phyloP scores from a whole-genome alignment of 2,329 filamentous ascomycete species.

The Albifimbria verrucaria region DNA sequence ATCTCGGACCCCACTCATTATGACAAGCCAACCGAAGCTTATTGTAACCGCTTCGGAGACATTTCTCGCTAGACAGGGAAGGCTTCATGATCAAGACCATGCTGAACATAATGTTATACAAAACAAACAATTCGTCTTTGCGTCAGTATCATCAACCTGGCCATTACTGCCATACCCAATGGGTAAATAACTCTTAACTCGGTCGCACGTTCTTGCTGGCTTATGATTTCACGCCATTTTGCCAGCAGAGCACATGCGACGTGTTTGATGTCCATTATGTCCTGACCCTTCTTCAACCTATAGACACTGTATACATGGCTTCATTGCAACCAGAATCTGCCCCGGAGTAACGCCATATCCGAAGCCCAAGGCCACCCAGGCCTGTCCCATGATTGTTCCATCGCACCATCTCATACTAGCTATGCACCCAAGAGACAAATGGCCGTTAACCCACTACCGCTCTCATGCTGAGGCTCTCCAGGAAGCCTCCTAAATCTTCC shows the following conservation, averaged over 20 bases:
- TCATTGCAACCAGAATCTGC: neutral
- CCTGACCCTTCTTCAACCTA: neutral
- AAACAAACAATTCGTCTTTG: neutral
- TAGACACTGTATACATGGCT: neutral
- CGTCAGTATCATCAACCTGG: neutral
- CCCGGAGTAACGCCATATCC: neutral
- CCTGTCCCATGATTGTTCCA: neutral
- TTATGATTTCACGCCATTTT: too few relatives aligned
- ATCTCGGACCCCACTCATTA: too few relatives aligned
- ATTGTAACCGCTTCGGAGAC: too few relatives aligned
- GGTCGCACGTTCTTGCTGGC: too few relatives aligned
- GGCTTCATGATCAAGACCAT: too few relatives aligned
- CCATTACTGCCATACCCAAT: neutral
- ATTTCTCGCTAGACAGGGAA: too few relatives aligned
- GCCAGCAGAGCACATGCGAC: neutral
- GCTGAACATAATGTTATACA: too few relatives aligned
- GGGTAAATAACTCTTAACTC: too few relatives aligned
- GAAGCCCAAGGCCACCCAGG: neutral
- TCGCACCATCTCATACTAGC: neutral
- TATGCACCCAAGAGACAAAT: too few relatives aligned
- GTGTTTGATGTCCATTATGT: neutral
- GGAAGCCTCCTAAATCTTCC: slow-evolving; percentile 85
- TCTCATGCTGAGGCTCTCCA: slow-evolving; percentile 91
- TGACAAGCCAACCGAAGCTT: neutral
- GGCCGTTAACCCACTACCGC: slow-evolving; percentile 72